Evolutionary conservation across 2,329 filamentous ascomycete species (phyloP).

Genomic region (Arthrinium puccinioides): DNA sequence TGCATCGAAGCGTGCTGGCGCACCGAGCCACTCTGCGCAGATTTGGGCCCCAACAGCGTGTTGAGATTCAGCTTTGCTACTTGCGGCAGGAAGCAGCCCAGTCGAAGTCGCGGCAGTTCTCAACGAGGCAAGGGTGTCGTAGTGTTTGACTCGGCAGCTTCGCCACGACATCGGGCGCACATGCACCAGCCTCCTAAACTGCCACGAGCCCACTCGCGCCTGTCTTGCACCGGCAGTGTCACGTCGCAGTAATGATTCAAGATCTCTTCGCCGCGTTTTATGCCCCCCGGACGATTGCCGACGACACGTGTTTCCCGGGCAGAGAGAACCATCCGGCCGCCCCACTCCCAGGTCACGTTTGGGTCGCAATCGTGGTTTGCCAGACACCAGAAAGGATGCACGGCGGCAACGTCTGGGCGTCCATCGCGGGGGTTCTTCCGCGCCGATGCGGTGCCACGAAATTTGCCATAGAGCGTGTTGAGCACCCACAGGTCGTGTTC

Average conservation of each 20-base stretch:
- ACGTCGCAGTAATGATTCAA: conserved; percentile 94
- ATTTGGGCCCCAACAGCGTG: not conserved
- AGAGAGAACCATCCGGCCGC: conserved; percentile 66
- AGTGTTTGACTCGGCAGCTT: conserved; percentile 35
- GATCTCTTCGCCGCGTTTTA: conserved; percentile 76
- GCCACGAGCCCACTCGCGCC: conserved; percentile 82
- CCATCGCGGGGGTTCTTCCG: conserved; percentile 70
- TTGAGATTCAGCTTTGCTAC: not conserved
- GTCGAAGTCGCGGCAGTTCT: too few relatives aligned
- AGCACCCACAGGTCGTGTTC: conserved; percentile 73
- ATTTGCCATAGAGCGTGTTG: conserved; percentile 89
- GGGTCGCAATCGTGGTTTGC: conserved; percentile 96
- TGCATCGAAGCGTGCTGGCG: not conserved
- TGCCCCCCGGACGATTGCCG: conserved; percentile 46
- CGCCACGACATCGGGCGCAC: conserved; percentile 74
- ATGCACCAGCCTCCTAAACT: conserved; percentile 84
- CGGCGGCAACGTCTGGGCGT: conserved; percentile 82
- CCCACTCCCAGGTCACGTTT: conserved; percentile 93
- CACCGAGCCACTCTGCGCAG: not conserved
- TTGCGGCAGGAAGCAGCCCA: not conserved
- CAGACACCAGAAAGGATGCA: conserved; percentile 93
- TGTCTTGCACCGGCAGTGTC: conserved; percentile 64
- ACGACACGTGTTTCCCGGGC: conserved; percentile 51
- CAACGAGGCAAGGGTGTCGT: not conserved
- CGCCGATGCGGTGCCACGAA: conserved; percentile 86